Conservation (phyloP, 1,139 yeast genomes). For the Barnettozyma hawaiiensis region DNA sequence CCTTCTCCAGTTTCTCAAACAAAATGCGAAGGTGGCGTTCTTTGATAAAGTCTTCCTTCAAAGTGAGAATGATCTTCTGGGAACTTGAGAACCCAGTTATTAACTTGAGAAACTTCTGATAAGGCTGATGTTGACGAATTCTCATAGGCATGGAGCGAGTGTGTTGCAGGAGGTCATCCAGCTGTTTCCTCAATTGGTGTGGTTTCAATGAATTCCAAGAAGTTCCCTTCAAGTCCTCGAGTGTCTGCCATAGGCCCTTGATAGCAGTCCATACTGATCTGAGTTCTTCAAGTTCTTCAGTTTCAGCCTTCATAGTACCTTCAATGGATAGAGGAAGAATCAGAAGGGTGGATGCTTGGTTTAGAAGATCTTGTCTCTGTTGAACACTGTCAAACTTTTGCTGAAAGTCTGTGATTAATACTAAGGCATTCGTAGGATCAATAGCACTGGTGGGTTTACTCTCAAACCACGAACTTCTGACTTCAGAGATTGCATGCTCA, state of each 20-base stretch:
- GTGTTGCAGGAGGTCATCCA: conserved; percentile 46
- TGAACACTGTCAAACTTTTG: conserved; percentile 25
- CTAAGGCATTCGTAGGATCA: conserved; percentile 48
- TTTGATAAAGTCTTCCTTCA: conserved; percentile 54
- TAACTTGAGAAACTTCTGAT: conserved; percentile 48
- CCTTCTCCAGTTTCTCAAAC: conserved; percentile 29
- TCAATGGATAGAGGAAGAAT: conserved; percentile 33
- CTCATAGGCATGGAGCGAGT: conserved; percentile 53
- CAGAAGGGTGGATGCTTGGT: conserved; percentile 40
- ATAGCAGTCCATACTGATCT: conserved; percentile 64
- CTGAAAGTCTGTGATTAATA: conserved; percentile 41
- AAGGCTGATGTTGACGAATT: conserved; percentile 65
- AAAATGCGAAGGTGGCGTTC: conserved; percentile 69
- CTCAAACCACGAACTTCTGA: conserved; percentile 41
- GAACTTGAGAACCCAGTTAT: conserved; percentile 34
- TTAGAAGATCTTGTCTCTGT: conserved; percentile 29
- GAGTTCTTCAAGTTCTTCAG: conserved; percentile 53
- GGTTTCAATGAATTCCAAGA: conserved; percentile 52
- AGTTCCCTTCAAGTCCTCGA: conserved; percentile 38
- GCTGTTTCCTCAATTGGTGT: conserved; percentile 39
- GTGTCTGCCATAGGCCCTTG: conserved; percentile 47
- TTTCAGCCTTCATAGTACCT: conserved; percentile 31
- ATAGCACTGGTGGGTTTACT: conserved; percentile 45
- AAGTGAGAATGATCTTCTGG: conserved; percentile 19
- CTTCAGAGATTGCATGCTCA: conserved; percentile 30